A percentile compares a stretch with the other conserved stretches of the same genome.
phyloP scores from a whole-genome alignment of 2,329 filamentous ascomycete species.

The Coleophoma cylindrospora region DNA sequence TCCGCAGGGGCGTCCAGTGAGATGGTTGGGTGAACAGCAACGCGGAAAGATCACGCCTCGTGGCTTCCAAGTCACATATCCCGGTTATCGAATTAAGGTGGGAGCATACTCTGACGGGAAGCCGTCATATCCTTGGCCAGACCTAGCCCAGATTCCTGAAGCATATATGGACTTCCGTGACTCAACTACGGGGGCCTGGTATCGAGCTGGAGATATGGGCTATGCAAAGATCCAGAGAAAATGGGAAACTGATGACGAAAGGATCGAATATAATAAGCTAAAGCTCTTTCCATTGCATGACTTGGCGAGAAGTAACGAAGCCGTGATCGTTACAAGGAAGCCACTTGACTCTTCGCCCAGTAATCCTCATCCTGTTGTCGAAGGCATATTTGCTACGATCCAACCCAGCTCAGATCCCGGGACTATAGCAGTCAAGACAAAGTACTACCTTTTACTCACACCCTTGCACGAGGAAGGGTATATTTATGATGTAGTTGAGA shows the following conservation, averaged over 20 bases:
- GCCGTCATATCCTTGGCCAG: too few relatives aligned
- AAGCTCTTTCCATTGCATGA: conserved; percentile 7
- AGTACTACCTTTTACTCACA: too few relatives aligned
- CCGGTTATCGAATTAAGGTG: too few relatives aligned
- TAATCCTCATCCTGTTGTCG: not conserved
- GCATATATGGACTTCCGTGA: conserved; percentile 3
- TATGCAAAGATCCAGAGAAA: not conserved
- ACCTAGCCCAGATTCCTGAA: not conserved
- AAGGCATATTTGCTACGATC: not conserved
- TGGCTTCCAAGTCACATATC: too few relatives aligned
- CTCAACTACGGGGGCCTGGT: conserved; percentile 1
- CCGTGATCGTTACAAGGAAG: not conserved
- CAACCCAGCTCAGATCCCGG: too few relatives aligned
- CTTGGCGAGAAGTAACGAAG: conserved; percentile 1
- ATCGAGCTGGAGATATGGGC: conserved; percentile 1
- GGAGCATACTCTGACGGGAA: too few relatives aligned
- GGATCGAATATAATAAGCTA: conserved; percentile 1
- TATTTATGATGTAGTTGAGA: too few relatives aligned
- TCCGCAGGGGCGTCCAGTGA: too few relatives aligned
- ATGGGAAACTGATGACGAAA: conserved; percentile 7
- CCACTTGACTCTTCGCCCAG: not conserved
- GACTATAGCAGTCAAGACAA: too few relatives aligned
- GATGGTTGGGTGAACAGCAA: not conserved
- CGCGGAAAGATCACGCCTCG: too few relatives aligned
- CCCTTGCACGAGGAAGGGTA: too few relatives aligned